Conservation (phyloP, 73 alveolate species). For the Stentor roeselii region DNA sequence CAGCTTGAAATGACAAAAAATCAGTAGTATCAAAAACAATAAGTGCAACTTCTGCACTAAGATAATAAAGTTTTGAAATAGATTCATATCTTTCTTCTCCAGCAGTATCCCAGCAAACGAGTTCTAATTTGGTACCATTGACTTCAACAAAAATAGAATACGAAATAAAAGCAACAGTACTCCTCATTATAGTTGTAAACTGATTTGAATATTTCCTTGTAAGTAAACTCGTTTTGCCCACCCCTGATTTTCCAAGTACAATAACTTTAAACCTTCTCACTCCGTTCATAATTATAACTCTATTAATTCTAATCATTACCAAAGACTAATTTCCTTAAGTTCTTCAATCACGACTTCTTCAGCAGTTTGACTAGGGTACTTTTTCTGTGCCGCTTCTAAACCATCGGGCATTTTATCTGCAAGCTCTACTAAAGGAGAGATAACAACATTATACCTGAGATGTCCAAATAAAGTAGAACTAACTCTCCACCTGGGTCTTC, state of each 20-base stretch:
- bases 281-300: conserved; percentile 48
- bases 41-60: not conserved
- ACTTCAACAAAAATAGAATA: not conserved
- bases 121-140: not conserved
- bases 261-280: no score
- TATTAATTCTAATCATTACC: conserved; percentile 26
- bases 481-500: conserved; percentile 76
- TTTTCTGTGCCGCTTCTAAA: conserved; percentile 47
- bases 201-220: not conserved
- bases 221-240: not conserved
- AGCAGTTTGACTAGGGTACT: conserved; percentile 50
- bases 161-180: not conserved
- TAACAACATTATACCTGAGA: conserved; percentile 63
- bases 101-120: not conserved
- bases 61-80: not conserved
- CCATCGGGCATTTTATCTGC: conserved; percentile 27
- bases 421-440: conserved; percentile 70
- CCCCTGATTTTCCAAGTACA: conserved; percentile 4
- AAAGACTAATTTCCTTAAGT: conserved; percentile 57
- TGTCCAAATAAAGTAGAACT: conserved; percentile 83
- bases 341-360: conserved; percentile 65
- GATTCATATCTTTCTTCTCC: not conserved
- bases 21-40: not conserved
- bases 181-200: not conserved
- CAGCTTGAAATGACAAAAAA: no score